A percentile compares a stretch with the other conserved stretches of the same genome.
These are phyloP conservation scores for Oryza punctata DNA, from an alignment of 176 grass and related monocot species.

Conservation along the genomic window DNA sequence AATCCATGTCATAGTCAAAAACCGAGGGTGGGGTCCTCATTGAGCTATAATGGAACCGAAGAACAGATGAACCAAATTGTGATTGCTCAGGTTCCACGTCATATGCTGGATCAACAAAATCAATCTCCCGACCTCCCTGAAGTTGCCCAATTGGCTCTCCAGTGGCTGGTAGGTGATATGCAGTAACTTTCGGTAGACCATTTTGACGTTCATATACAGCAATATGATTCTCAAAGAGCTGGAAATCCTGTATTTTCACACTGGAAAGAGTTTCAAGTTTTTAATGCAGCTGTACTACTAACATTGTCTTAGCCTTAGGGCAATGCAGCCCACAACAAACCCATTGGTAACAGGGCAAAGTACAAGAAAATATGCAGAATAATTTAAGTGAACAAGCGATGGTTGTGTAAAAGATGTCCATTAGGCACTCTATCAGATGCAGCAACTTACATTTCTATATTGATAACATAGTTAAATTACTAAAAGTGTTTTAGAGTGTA, in stretches of 20 bases:
- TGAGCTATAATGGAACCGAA: slow-evolving; percentile 83
- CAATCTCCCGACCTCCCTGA: slow-evolving; percentile 56
- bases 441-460: background rate
- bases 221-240: slow-evolving; percentile 77
- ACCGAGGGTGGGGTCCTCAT: slow-evolving; percentile 73
- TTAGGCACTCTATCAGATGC: background rate
- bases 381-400: background rate
- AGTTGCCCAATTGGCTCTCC: slow-evolving; percentile 70
- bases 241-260: slow-evolving; percentile 82
- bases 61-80: slow-evolving; percentile 61
- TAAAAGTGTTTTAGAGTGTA: too few species aligned
- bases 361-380: slow-evolving; percentile 3
- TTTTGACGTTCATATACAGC: slow-evolving; percentile 83
- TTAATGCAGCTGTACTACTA: slow-evolving; percentile 3
- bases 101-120: slow-evolving; percentile 78
- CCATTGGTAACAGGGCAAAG: slow-evolving; percentile 9
- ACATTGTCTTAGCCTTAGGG: background rate
- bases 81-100: slow-evolving; percentile 58
- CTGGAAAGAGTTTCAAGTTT: slow-evolving; percentile 51
- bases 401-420: background rate
- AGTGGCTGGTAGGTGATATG: slow-evolving; percentile 65
- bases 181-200: slow-evolving; percentile 73
- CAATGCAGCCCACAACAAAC: background rate
- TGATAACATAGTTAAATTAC: slow-evolving; percentile 8
- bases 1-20: slow-evolving; percentile 88